A percentile compares a stretch with the other conserved stretches of the same genome.
These are phyloP conservation scores for Trichophyton equinum DNA, from an alignment of 2,329 filamentous ascomycete species.

Conservation along the genomic window DNA sequence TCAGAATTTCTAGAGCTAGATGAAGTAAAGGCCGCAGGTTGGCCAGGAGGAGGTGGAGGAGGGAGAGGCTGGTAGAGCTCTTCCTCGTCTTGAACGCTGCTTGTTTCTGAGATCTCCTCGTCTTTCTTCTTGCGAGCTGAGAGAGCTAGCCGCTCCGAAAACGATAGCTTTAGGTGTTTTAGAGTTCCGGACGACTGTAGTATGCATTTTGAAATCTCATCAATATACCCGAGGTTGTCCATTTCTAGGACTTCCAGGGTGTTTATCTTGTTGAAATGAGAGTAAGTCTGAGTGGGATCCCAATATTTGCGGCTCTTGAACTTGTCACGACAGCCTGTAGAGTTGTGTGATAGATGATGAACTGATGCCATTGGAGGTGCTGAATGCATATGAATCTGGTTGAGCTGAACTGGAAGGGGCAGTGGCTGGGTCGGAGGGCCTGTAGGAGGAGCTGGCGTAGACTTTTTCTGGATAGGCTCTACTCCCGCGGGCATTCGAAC, in stretches of 20 bases:
- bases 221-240: constrained; percentile 43
- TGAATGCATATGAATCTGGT: constrained; percentile 12
- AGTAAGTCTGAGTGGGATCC: constrained; percentile 40
- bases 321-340: not conserved
- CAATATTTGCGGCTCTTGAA: constrained; percentile 12
- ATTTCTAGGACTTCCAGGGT: constrained; percentile 48
- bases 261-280: constrained; percentile 45
- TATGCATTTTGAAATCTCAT: constrained; percentile 46
- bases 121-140: constrained; percentile 33
- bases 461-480: constrained; percentile 18
- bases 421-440: constrained; percentile 12
- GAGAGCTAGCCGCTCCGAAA: constrained; percentile 42
- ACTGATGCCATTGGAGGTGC: constrained; percentile 5
- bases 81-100: constrained; percentile 13
- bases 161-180: constrained; percentile 44
- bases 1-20: constrained; percentile 14
- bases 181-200: constrained; percentile 44
- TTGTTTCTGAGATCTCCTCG: constrained; percentile 39
- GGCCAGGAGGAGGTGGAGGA: constrained; percentile 7
- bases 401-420: constrained; percentile 19
- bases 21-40: constrained; percentile 1
- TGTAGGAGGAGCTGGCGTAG: constrained; percentile 41
- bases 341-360: not conserved
- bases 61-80: constrained; percentile 37
- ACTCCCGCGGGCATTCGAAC: constrained; percentile 47